Base-by-base conservation (phyloP, 179 eudicot genomes). In the Beta macrorhiza region DNA sequence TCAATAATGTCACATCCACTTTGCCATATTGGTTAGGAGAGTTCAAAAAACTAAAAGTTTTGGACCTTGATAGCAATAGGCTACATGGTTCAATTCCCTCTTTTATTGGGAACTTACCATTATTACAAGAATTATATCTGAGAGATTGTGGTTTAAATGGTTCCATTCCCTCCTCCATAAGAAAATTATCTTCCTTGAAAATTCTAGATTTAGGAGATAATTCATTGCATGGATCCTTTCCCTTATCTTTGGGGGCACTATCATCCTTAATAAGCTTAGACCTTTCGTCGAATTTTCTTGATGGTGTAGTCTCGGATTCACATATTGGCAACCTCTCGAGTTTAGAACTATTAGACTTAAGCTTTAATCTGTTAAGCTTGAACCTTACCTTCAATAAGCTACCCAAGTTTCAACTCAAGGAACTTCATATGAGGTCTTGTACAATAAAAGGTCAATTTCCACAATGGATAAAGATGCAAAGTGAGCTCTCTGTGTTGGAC, bases 61-160 rank as follows among this genome's bases (percentile, higher is more conserved):
- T 85, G n/a, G 64, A 37, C 55, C 63, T 83, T 2, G 32, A 5
- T 1, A 19, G 1, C 0, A 87, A 87, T 57, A 20, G 4, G 1
- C 55, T 85, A 0, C 8, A 7, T 2, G 87, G 87, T 49, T 25
- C 4, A 4, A 78, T 83, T 55, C 79, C 78, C 14, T 0, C 62
- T 7, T 57, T 25, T 6, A 65, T 78, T 0, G 75, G 80, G 53
- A 49, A 47, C 13, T 57, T 85, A 15, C 29, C 75, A 10, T 69
- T 9, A 37, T 67, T 82, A 20, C 45, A 55, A 14, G 0, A 0
- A 42, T 37, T 85, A 15, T 0, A 5, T 64, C 55, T 85, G 9
- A 59, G 72, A 5, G 19, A 57, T 37, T 83, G 81, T 53, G 8
- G 47, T 59, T 70, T 87, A 8, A 75, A 0, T 4, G 88, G 90